Evolutionary conservation across 2,329 filamentous ascomycete species (phyloP), one percentile per base, ranked within the genome.

Genomic region (Neofusicoccum sp.): DNA sequence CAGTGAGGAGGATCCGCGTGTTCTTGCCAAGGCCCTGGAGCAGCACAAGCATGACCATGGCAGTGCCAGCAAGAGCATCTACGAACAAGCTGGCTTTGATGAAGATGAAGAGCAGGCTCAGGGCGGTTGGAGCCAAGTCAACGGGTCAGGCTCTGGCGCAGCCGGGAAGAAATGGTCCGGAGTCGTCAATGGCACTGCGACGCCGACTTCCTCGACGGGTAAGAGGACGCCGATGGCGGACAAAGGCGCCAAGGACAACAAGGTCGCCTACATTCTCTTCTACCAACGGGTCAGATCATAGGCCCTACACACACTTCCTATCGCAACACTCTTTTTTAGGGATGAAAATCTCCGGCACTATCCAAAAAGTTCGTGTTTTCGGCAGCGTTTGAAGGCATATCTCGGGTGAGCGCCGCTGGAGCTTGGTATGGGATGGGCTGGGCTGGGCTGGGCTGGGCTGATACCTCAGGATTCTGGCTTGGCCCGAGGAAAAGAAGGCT

Each of bases 241-340:
- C 68, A 85, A 78, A 66, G 83, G 83, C 16, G 77, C 91, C 73
- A 92, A 92, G 77, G 94, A 98, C 76, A 97, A 94, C 83, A 97
- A 96, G 83, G 94, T 97, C 64, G 95, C 95, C 3, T 99, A 99
- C 78, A 87, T 99, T 68, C 80, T 99, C 73, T 96, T 99, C 79
- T 99, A 99, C 77, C 90, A 97, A 80, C 87, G 87, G 71, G 85
- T 95, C 45, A 71, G 76, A 66, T 68, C 48, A 11, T 66, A 64
- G 56, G 31, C 50, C 41, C 43, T 22, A n/a, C 49, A 22, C 3
- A n/a, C 31, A 48, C 29, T 39, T 39, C 14, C 28, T 45, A 34
- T 56, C 28, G 16, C 16, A 56, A 52, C 39, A 45, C 49, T 37
- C 39, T 22, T 48, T 52, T 44, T 44, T 29, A 29, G 39, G 41